phyloP scores from a whole-genome alignment of 2,329 filamentous ascomycete genomes.

The Penicillium thymicola region DNA sequence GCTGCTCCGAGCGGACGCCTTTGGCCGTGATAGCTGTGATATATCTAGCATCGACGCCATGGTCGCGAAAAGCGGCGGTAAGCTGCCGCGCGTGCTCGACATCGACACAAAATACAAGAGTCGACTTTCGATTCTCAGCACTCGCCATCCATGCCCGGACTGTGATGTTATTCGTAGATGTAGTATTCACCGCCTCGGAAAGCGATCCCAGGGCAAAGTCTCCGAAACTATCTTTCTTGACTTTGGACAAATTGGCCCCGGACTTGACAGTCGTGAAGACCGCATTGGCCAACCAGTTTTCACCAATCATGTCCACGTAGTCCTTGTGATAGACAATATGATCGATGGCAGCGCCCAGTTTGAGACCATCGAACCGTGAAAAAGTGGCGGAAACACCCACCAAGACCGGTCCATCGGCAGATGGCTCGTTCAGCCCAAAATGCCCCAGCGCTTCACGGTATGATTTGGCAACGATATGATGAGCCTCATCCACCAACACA shows the following conservation, averaged over 20 bases:
- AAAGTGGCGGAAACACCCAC: constrained; percentile 86
- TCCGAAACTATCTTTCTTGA: constrained; percentile 62
- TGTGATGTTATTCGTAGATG: constrained; percentile 75
- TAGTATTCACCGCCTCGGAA: constrained; percentile 77
- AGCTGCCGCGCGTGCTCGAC: constrained; percentile 74
- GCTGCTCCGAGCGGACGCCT: constrained; percentile 62
- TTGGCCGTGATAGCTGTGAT: constrained; percentile 80
- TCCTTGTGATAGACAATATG: constrained; percentile 94
- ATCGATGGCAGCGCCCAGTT: constrained; percentile 80
- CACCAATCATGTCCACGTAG: constrained; percentile 76
- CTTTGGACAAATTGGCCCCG: constrained; percentile 71
- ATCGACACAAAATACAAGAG: constrained; percentile 92
- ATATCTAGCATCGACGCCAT: constrained; percentile 78
- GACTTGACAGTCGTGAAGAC: constrained; percentile 90
- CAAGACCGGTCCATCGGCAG: constrained; percentile 58
- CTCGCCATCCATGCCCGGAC: constrained; percentile 82
- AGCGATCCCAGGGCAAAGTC: constrained; percentile 80
- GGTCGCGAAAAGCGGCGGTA: constrained; percentile 69
- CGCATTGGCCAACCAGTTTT: constrained; percentile 90
- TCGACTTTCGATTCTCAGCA: constrained; percentile 71
- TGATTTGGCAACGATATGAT: constrained; percentile 84
- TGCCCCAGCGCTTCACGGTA: constrained; percentile 75
- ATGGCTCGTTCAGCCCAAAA: constrained; percentile 64
- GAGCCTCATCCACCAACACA: constrained; percentile 89
- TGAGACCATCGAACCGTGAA: constrained; percentile 77